Conservation (phyloP, 2,329 filamentous ascomycete genomes). For the Myotisia sp. region DNA sequence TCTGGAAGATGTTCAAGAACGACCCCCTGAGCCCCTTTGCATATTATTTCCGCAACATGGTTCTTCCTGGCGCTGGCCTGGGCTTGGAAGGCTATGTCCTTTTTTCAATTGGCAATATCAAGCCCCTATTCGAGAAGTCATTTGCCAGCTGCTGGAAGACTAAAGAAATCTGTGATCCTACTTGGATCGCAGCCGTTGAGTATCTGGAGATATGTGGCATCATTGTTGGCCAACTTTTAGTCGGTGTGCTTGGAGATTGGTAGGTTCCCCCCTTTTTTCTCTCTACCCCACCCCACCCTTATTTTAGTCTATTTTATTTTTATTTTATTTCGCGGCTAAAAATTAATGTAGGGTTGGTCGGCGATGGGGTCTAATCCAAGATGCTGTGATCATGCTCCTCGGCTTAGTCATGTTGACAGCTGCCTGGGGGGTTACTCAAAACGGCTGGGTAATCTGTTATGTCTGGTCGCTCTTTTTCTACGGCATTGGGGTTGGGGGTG, state of each 20-base stretch:
- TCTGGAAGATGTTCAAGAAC: conserved; percentile 69
- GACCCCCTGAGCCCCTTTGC: conserved; percentile 72
- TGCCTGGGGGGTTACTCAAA: conserved; percentile 70
- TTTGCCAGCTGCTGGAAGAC: conserved; percentile 69
- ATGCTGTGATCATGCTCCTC: conserved; percentile 85
- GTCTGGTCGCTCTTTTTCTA: conserved; percentile 91
- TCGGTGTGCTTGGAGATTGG: conserved; percentile 67
- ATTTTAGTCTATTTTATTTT: not conserved
- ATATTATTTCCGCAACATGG: conserved; percentile 81
- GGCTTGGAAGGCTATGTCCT: conserved; percentile 68
- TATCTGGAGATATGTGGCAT: conserved; percentile 92
- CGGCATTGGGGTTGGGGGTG: conserved; percentile 53
- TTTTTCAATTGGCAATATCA: conserved; percentile 90
- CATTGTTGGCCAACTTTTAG: conserved; percentile 79
- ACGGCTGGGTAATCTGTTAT: conserved; percentile 97
- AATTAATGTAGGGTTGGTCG: conserved; percentile 58
- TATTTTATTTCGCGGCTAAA: not conserved
- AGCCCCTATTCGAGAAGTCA: conserved; percentile 60
- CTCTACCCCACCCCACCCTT: not conserved
- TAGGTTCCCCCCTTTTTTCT: conserved; percentile 17
- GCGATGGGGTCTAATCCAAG: conserved; percentile 90
- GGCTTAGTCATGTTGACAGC: conserved; percentile 85
- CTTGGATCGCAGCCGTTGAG: conserved; percentile 72
- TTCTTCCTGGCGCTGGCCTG: conserved; percentile 82
- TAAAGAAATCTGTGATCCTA: conserved; percentile 52